phyloP scores from a whole-genome alignment of 169 alveolate species.

The Babesia caballi region DNA sequence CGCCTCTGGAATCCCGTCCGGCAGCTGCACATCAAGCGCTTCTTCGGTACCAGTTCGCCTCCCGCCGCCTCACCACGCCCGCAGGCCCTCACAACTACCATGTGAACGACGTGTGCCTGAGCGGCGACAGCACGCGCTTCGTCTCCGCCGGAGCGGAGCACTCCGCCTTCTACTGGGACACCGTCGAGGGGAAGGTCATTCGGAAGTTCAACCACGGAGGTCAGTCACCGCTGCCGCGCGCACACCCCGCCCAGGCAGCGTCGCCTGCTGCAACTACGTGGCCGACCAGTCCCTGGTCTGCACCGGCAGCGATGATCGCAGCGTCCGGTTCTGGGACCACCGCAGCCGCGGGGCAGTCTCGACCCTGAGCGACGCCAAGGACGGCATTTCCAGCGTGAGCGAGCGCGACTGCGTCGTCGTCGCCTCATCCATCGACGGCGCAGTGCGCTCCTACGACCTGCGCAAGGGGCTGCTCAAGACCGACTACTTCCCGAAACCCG shows the following conservation, averaged over 20 bases:
- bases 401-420: conserved; percentile 40
- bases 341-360: conserved; percentile 66
- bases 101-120: conserved; percentile 67
- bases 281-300: conserved; percentile 48
- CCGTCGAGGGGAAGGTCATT: conserved; percentile 69
- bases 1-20: conserved; percentile 79
- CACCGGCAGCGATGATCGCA: conserved; percentile 76
- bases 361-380: conserved; percentile 67
- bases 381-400: conserved; percentile 60
- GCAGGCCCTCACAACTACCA: conserved; percentile 80
- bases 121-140: conserved; percentile 72
- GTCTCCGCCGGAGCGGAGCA: conserved; percentile 81
- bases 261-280: conserved; percentile 54
- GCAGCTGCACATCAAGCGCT: conserved; percentile 67
- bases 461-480: conserved; percentile 69
- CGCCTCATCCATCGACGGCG: conserved; percentile 73
- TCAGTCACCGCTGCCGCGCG: background rate
- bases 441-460: conserved; percentile 68
- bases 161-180: conserved; percentile 77
- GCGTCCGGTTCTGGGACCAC: conserved; percentile 75
- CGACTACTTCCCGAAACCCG: conserved; percentile 65
- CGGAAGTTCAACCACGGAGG: conserved; percentile 78
- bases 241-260: conserved; percentile 20
- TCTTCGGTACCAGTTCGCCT: conserved; percentile 47
- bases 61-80: background rate